Base-by-base conservation (phyloP, 1,139 yeast species). In the Magnusiomyces tetraspermus region DNA sequence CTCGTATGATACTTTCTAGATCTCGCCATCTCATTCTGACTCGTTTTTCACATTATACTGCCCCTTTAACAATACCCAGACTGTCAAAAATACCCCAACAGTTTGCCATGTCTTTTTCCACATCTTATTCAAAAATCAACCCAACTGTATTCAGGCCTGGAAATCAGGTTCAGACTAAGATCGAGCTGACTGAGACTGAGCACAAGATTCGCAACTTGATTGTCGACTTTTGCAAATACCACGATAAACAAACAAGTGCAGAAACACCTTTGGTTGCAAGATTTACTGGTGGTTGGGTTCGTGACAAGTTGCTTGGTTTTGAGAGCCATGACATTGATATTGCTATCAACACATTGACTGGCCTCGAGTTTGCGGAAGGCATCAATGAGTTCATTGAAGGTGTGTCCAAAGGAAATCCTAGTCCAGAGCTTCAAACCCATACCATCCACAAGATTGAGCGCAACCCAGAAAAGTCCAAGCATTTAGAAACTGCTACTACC, bases 231-330 rank as follows among this genome's bases (percentile, higher is more conserved):
- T 58, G 67, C 15, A 44, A 46, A 15, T 61, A 61, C 48, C 60
- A 61, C 46, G 56, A 57, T 42, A 26, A 46, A 23, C 22, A 53
- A 26, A 11, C 28, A 15, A 17, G n/a, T 2, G 5, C 42, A 6
- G 5, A 23, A 22, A 62, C 63, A 45, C 65, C 65, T 2, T 59
- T 82, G 23, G 82, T 78, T 33, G 74, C 90, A 22, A 70, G 99
- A 58, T 85, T 92, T 60, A 90, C 97, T 0, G 99, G 99, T 33
- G 99, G 99, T 0, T 92, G 99, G 99, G 99, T 92, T 4, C 77
- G 99, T 61, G 99, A 92, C 67, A 92, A 92, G 70, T 71, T 92
- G 40, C 72, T 94, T 41, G 95, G 95, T 0, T 75, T 76, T 49
- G 81, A 79, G 33, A 83, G 94, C 52, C 82, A 92, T 63, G 99